Evolutionary conservation across 176 grass and related monocot genomes (phyloP).

Genomic region (Otatea glauca): DNA sequence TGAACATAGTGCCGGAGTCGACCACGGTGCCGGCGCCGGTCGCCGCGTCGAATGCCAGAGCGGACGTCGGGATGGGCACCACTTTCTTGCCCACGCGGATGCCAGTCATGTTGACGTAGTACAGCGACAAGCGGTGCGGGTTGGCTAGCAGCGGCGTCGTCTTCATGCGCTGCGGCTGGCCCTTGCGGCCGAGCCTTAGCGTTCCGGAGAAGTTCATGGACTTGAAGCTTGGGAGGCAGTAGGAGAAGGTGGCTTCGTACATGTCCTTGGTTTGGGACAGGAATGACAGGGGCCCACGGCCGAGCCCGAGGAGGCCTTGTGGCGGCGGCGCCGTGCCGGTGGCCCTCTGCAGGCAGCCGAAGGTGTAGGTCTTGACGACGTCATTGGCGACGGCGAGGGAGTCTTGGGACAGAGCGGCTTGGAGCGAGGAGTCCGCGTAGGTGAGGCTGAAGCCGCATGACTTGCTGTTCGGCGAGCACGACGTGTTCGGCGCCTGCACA

Average conservation of each 20-base stretch:
- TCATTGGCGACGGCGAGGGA: slow-evolving; percentile 66
- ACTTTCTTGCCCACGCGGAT: slow-evolving; percentile 67
- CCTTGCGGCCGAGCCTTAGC: slow-evolving; percentile 69
- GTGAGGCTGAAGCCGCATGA: slow-evolving; percentile 75
- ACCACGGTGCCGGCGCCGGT: slow-evolving; percentile 82
- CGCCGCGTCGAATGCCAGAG: slow-evolving; percentile 69
- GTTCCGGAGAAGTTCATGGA: slow-evolving; percentile 90
- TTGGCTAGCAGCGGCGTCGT: slow-evolving; percentile 77
- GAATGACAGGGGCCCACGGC: slow-evolving; percentile 78
- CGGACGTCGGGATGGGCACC: slow-evolving; percentile 62
- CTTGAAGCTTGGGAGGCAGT: slow-evolving; percentile 89
- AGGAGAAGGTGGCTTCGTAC: slow-evolving; percentile 77
- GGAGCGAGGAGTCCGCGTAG: slow-evolving; percentile 67
- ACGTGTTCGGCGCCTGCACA: slow-evolving; percentile 54
- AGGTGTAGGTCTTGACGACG: slow-evolving; percentile 69
- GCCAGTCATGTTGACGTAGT: slow-evolving; percentile 93
- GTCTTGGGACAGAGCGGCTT: slow-evolving; percentile 67
- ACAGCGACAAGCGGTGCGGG: slow-evolving; percentile 77
- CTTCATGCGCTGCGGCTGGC: slow-evolving; percentile 75
- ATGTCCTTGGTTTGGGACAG: slow-evolving; percentile 73
- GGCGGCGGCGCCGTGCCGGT: slow-evolving; percentile 78
- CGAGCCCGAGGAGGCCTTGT: slow-evolving; percentile 84
- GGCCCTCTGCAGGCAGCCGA: slow-evolving; percentile 71
- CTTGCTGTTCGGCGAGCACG: slow-evolving; percentile 40
- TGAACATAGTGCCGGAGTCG: slow-evolving; percentile 93